Percentiles rank a stretch among this genome's conserved stretches.
Conservation (phyloP, 768 basidiomycete genomes). For the Mycena maculata region DNA sequence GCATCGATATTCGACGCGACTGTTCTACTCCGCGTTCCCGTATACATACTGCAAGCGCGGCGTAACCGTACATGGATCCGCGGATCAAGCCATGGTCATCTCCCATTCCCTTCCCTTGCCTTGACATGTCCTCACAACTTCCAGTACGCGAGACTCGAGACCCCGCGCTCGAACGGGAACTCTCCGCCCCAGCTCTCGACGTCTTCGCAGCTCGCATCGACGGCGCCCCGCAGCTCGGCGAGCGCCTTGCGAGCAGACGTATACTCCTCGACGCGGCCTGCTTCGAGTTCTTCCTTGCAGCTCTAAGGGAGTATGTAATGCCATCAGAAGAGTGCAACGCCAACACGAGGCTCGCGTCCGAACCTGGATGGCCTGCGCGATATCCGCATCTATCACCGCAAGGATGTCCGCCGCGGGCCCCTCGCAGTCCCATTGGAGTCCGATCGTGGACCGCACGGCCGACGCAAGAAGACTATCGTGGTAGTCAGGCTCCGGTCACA, state of each 20-base stretch:
- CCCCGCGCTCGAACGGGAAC: constrained; percentile 32
- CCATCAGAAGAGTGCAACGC: constrained; percentile 14
- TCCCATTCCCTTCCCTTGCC: too few species aligned
- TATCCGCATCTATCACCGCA: constrained; percentile 34
- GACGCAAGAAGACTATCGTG: constrained; percentile 17
- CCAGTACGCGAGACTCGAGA: constrained; percentile 30
- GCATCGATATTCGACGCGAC: too few species aligned
- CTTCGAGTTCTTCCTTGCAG: constrained; percentile 35
- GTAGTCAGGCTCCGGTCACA: not conserved
- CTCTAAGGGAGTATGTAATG: constrained; percentile 15
- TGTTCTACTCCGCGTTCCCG: too few species aligned
- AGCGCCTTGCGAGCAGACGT: constrained; percentile 19
- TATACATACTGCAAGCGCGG: constrained; percentile 18
- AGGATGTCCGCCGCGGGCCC: constrained; percentile 22
- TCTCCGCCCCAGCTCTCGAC: constrained; percentile 20
- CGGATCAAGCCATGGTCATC: constrained; percentile 1
- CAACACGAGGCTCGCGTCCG: constrained; percentile 24
- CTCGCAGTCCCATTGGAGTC: constrained; percentile 30
- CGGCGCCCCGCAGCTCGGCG: constrained; percentile 17
- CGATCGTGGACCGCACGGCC: constrained; percentile 27
- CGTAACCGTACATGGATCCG: constrained; percentile 11
- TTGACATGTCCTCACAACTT: constrained; percentile 14
- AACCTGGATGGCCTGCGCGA: constrained; percentile 35
- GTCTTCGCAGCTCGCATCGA: constrained; percentile 20
- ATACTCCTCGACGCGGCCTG: constrained; percentile 27